These are phyloP conservation scores for Rosa rugosa DNA, from an alignment of 306 rosid genomes.

Conservation along the genomic window DNA sequence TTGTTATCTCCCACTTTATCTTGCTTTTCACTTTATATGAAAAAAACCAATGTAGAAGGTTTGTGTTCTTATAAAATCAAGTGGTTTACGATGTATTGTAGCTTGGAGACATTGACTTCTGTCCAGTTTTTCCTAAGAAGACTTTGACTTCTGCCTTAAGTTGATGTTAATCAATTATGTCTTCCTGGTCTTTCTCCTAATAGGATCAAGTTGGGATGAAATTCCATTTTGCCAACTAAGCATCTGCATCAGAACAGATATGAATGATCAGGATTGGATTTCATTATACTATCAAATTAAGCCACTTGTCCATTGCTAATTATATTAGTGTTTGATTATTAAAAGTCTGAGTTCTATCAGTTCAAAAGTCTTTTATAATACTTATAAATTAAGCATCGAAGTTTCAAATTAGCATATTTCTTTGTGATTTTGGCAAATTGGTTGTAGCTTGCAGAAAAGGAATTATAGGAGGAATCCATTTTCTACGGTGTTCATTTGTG, in stretches of 20 bases:
- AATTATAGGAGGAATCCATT: conserved; percentile 11
- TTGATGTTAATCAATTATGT: background rate
- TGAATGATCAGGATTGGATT: background rate
- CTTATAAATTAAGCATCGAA: background rate
- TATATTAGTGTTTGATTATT: background rate
- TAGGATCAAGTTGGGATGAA: background rate
- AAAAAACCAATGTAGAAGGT: conserved; percentile 3
- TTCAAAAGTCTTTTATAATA: background rate
- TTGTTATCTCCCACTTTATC: background rate
- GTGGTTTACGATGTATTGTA: background rate
- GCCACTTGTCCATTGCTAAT: conserved; percentile 8
- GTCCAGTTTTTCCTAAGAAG: background rate
- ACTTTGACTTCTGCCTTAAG: conserved; percentile 3
- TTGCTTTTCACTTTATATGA: background rate
- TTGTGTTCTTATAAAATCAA: background rate
- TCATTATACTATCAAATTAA: background rate
- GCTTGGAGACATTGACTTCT: conserved; percentile 4
- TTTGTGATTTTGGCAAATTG: background rate
- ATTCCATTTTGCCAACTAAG: conserved; percentile 15
- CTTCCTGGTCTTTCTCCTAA: background rate
- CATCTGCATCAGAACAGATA: background rate
- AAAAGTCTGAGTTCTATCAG: conserved; percentile 2
- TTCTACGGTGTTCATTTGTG: conserved; percentile 23
- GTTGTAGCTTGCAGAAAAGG: conserved; percentile 26
- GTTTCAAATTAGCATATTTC: background rate